A percentile compares a stretch with the other conserved stretches of the same genome.
Evolutionary conservation across 345 rosid genomes (phyloP).

Genomic region (Euclidium syriacum): DNA sequence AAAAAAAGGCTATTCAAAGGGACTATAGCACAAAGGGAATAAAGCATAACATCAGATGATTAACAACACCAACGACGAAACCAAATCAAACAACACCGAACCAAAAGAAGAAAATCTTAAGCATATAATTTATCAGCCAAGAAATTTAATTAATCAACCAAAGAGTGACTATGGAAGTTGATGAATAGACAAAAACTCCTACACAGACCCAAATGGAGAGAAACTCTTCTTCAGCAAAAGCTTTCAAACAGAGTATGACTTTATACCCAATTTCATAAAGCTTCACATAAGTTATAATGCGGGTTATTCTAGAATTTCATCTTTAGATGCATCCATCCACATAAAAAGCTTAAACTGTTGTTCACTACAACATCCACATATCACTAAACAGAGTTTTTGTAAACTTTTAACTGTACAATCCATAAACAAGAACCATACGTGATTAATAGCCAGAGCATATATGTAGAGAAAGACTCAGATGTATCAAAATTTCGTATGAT

Average conservation of each 20-base stretch:
- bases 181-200: background rate
- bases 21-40: no score
- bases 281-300: background rate
- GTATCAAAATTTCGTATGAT: background rate
- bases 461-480: background rate
- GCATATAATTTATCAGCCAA: background rate
- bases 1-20: no score
- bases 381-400: constrained; percentile 1
- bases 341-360: background rate
- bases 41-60: no score
- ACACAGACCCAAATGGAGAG: background rate
- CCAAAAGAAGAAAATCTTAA: background rate
- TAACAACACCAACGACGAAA: background rate
- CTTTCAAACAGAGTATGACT: background rate
- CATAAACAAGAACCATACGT: constrained; percentile 3
- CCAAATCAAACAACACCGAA: background rate
- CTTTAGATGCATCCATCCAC: constrained; percentile 10
- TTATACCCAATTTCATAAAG: constrained; percentile 8
- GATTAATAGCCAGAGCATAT: background rate
- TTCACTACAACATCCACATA: constrained; percentile 10
- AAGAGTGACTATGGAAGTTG: background rate
- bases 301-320: background rate
- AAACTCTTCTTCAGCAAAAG: background rate
- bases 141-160: background rate
- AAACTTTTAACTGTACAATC: constrained; percentile 3